Percentiles rank a stretch among this genome's conserved stretches.
These are phyloP conservation scores for Physcomitrium patens DNA, from an alignment of 225 moss, liverwort and hornwort species.

Conservation along the genomic window DNA sequence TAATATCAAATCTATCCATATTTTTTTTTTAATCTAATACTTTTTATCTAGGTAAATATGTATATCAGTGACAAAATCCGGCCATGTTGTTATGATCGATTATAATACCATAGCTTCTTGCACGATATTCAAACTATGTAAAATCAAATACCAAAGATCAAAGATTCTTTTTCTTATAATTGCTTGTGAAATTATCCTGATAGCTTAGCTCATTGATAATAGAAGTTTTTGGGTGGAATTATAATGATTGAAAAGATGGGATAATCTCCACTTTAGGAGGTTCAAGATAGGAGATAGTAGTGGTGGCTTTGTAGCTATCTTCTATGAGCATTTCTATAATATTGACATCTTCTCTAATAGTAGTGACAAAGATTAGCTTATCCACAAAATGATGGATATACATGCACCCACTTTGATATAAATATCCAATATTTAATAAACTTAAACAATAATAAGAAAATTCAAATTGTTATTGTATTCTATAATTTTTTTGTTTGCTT, in stretches of 20 bases:
- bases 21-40: too few relatives aligned
- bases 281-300: slow-evolving; percentile 69
- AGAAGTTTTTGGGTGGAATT: not conserved
- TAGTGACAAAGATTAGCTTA: slow-evolving; percentile 64
- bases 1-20: too few relatives aligned
- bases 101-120: too few relatives aligned
- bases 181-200: not conserved
- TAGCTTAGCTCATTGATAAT: not conserved
- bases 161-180: not conserved
- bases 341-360: slow-evolving; percentile 49
- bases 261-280: slow-evolving; percentile 67
- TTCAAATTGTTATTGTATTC: slow-evolving; percentile 61
- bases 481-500: slow-evolving; percentile 62
- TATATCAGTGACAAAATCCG: too few relatives aligned
- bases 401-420: slow-evolving; percentile 69
- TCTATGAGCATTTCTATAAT: slow-evolving; percentile 29
- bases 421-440: slow-evolving; percentile 47
- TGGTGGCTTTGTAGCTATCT: slow-evolving; percentile 66
- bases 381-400: slow-evolving; percentile 62
- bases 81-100: too few relatives aligned
- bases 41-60: too few relatives aligned
- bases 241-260: slow-evolving; percentile 53
- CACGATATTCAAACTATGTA: too few relatives aligned
- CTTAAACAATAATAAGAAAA: slow-evolving; percentile 54
- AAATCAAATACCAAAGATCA: too few relatives aligned